phyloP scores from a whole-genome alignment of 139 green algal species.

The Micractinium sp. region DNA sequence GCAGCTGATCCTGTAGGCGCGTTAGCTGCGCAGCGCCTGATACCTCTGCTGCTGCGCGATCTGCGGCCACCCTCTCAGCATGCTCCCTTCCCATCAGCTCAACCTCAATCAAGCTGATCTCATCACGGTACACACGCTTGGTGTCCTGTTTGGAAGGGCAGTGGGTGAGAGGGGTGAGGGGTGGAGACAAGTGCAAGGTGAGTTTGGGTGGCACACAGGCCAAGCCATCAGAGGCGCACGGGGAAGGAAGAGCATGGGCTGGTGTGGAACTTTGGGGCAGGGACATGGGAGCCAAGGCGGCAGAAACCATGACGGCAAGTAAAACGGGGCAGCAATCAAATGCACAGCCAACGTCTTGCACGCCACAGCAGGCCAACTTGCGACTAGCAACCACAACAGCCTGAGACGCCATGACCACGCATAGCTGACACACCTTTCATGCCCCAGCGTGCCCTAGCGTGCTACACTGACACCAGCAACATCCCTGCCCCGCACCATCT shows the following conservation, averaged over 20 bases:
- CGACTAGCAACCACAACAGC: too few species aligned
- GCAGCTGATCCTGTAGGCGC: constrained; percentile 61
- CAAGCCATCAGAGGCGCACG: neutral
- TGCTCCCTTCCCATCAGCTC: constrained; percentile 56
- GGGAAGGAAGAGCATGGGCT: neutral
- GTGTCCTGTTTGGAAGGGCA: constrained; percentile 50
- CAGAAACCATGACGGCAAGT: neutral
- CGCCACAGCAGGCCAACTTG: too few species aligned
- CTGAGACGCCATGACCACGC: too few species aligned
- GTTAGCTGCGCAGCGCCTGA: constrained; percentile 37
- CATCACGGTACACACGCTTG: constrained; percentile 53
- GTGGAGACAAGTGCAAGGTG: neutral
- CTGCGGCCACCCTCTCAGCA: constrained; percentile 26
- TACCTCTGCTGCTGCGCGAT: constrained; percentile 50
- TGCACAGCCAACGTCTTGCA: too few species aligned
- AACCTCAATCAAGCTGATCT: constrained; percentile 60
- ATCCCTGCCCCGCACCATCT: neutral
- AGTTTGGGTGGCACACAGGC: neutral
- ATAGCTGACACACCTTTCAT: too few species aligned
- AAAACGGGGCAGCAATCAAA: neutral
- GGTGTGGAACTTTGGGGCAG: neutral
- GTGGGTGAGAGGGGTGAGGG: neutral
- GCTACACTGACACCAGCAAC: neutral
- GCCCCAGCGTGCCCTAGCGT: too few species aligned
- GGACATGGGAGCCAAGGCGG: neutral